Base-by-base conservation (phyloP, 805 yeast species). In the Starmerella lactis-condensi region DNA sequence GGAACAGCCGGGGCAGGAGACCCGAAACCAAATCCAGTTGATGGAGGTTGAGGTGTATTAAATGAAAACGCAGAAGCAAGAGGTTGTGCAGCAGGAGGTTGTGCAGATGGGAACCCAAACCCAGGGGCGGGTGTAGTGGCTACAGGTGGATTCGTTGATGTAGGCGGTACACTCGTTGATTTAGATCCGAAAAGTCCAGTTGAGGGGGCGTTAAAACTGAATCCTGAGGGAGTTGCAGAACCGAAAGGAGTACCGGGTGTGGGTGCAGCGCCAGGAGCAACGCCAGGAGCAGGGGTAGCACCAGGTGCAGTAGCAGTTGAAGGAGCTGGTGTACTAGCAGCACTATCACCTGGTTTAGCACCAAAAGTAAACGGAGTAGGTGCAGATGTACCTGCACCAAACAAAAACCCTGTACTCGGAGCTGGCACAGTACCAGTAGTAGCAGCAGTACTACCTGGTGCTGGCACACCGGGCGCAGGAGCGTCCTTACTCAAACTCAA, bases 101-200 rank as follows among this genome's bases (percentile, higher is more conserved):
- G 12, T 17, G 26, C 28, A 22, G 27, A 28, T 12, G 34, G 9
- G 7, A 14, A 22, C 26, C 15, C 24, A 12, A 8, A 14, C n/a
- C 9, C 38, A 9, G 6, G 24, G n/a, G 30, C 13, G 7, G 24
- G 6, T 18, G 22, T 19, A n/a, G 7, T 6, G 6, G 8, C 10
- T 14, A 19, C 30, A 13, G 26, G 13, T 11, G 12, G 20, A 9
- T 5, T 18, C 12, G 27, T 17, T 14, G 38, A 28, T 12, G 20
- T 25, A 16, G 17, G 22, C 18, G 30, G 16, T 19, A 17, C 33
- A 12, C 29, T 22, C 22, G 13, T 25, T 20, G 33, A 10, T 17
- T 17, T 18, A 16, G 29, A 35, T 14, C 24, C 33, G 17, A 30
- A 8, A 8, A 31, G 8, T 12, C 15, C 33, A n/a, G 33, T 21